A percentile compares a stretch with the other conserved stretches of the same genome.
Evolutionary conservation across 352 stramenopile genomes (phyloP).

Genomic region (Phytopythium sindhum): DNA sequence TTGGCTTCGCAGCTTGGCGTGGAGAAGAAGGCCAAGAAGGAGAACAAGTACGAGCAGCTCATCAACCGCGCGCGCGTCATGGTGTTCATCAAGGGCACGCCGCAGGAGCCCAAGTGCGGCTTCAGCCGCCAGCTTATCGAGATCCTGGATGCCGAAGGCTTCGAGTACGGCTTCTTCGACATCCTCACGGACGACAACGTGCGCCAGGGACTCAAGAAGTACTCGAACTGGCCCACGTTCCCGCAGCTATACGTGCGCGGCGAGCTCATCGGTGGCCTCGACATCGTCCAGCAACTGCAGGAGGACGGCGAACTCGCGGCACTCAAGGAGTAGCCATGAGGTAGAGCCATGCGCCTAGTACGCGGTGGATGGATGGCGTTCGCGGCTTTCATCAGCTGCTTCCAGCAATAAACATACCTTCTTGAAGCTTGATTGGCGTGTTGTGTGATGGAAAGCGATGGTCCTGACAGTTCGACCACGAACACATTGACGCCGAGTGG

Average conservation of each 20-base stretch:
- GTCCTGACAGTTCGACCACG: too few species aligned
- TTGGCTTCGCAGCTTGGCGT: constrained; percentile 89
- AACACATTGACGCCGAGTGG: too few species aligned
- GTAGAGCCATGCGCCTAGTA: not conserved
- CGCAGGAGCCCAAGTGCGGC: constrained; percentile 91
- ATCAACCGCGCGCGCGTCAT: constrained; percentile 92
- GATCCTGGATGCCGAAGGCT: constrained; percentile 87
- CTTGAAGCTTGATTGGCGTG: not conserved
- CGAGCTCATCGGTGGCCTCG: constrained; percentile 96
- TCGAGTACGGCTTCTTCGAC: constrained; percentile 96
- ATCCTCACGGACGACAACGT: constrained; percentile 97
- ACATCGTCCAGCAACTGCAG: constrained; percentile 97
- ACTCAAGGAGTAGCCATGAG: constrained; percentile 60
- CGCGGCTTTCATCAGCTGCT: not conserved
- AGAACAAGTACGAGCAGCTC: constrained; percentile 88
- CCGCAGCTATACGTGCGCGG: constrained; percentile 97
- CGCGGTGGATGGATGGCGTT: constrained; percentile 1
- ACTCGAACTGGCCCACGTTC: constrained; percentile 98
- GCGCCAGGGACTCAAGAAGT: constrained; percentile 96
- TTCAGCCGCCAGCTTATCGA: constrained; percentile 95
- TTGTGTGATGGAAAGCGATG: not conserved
- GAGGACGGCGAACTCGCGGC: constrained; percentile 81
- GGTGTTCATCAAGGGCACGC: constrained; percentile 98
- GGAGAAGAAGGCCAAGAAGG: constrained; percentile 80
- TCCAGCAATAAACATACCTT: not conserved